phyloP scores from a whole-genome alignment of 441 rosid species.

The Aleurites moluccanus region DNA sequence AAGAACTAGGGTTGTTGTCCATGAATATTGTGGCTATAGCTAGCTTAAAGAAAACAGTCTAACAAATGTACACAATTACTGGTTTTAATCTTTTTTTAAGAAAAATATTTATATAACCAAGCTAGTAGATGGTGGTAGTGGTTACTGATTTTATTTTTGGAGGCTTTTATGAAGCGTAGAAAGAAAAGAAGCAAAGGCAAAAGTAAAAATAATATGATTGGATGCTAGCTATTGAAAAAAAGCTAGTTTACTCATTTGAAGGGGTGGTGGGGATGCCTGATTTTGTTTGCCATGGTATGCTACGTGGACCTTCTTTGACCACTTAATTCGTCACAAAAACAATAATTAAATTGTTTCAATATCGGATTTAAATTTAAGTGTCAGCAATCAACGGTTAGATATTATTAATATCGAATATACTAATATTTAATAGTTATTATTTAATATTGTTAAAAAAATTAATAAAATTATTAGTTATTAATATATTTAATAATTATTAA shows the following conservation, averaged over 20 bases:
- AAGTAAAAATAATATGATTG: neutral
- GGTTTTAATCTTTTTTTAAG: neutral
- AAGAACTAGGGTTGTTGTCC: conserved; percentile 45
- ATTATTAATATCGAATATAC: too few relatives aligned
- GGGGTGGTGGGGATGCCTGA: conserved; percentile 16
- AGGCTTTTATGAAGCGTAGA: conserved; percentile 8
- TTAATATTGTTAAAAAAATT: too few relatives aligned
- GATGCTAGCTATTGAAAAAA: conserved; percentile 22
- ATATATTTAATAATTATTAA: too few relatives aligned
- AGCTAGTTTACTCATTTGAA: neutral
- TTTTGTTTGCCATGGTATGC: neutral
- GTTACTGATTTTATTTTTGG: neutral
- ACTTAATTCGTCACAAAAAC: neutral
- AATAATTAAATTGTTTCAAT: conserved; percentile 9
- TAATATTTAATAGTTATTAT: too few relatives aligned
- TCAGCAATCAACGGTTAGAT: too few relatives aligned
- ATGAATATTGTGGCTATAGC: conserved; percentile 13
- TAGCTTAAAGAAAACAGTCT: neutral
- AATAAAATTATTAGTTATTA: too few relatives aligned
- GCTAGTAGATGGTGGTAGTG: neutral
- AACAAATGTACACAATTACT: neutral
- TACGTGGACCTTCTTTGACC: conserved; percentile 13
- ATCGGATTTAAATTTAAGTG: too few relatives aligned
- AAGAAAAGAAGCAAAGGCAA: conserved; percentile 21
- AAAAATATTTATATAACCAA: neutral